Percentiles rank a stretch among this genome's conserved stretches.
phyloP scores from a whole-genome alignment of 176 grass and related monocot genomes.

The Panicum miliaceum region DNA sequence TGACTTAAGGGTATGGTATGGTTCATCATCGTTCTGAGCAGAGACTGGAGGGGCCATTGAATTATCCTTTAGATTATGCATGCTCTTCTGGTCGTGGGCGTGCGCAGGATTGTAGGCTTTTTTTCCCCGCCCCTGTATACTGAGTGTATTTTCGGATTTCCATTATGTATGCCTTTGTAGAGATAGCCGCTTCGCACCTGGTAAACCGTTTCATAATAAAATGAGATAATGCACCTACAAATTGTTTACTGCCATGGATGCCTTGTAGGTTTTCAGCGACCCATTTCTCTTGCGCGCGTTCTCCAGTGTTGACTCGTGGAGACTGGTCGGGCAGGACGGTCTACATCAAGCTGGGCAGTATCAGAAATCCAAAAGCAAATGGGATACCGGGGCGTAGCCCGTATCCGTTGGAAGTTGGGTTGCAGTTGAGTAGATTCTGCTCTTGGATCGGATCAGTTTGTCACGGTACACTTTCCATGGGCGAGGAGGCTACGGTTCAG shows the following conservation, averaged over 20 bases:
- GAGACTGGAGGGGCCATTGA: slow-evolving; percentile 25
- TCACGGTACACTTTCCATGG: too few relatives aligned
- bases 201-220: slow-evolving; percentile 48
- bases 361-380: background rate
- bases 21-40: slow-evolving; percentile 15
- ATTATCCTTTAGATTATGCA: slow-evolving; percentile 33
- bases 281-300: background rate
- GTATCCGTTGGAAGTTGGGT: too few relatives aligned
- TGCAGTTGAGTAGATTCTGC: too few relatives aligned
- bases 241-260: background rate
- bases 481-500: too few relatives aligned
- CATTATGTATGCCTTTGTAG: slow-evolving; percentile 44
- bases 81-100: slow-evolving; percentile 18
- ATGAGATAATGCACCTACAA: slow-evolving; percentile 22
- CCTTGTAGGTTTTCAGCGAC: background rate
- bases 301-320: too few relatives aligned
- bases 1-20: slow-evolving; percentile 29
- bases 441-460: too few relatives aligned
- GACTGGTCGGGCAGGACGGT: too few relatives aligned
- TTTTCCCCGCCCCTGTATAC: slow-evolving; percentile 39
- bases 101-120: slow-evolving; percentile 44
- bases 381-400: background rate
- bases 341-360: too few relatives aligned
- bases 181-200: slow-evolving; percentile 30
- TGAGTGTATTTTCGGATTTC: slow-evolving; percentile 51